These are phyloP conservation scores for Rhododendron williamsianum DNA, from an alignment of 148 eudicot species.

Conservation along the genomic window DNA sequence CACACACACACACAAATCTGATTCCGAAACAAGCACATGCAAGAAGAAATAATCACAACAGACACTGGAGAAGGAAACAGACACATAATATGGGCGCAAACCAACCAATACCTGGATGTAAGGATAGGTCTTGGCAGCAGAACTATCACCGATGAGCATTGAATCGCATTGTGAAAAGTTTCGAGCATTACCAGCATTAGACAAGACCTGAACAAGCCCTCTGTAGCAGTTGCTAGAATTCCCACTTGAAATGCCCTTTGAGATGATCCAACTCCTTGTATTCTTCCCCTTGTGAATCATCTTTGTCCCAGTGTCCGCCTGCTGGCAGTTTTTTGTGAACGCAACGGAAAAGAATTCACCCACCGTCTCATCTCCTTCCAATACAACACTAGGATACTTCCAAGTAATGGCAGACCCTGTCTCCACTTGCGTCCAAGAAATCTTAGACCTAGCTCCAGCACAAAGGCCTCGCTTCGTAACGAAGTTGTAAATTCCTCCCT, in stretches of 20 bases:
- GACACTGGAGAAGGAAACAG: not conserved
- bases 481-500: conserved; percentile 77
- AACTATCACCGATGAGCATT: conserved; percentile 83
- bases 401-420: conserved; percentile 88
- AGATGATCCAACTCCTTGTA: conserved; percentile 77
- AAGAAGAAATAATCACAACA: too few relatives aligned
- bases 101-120: conserved; percentile 61
- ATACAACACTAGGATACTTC: conserved; percentile 88
- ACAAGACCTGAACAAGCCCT: conserved; percentile 79
- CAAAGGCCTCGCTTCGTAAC: conserved; percentile 87
- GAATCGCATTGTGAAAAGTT: conserved; percentile 94
- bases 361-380: conserved; percentile 83
- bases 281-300: conserved; percentile 96
- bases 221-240: conserved; percentile 75
- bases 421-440: conserved; percentile 96
- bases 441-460: conserved; percentile 70
- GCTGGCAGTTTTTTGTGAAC: conserved; percentile 78
- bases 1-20: not conserved
- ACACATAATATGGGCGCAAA: not conserved
- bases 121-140: conserved; percentile 86
- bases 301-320: conserved; percentile 88
- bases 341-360: conserved; percentile 97
- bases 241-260: conserved; percentile 91
- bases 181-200: conserved; percentile 66
- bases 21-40: too few relatives aligned